Base-by-base conservation (phyloP, 108 stramenopile species). In the Cyclotella sp. region DNA sequence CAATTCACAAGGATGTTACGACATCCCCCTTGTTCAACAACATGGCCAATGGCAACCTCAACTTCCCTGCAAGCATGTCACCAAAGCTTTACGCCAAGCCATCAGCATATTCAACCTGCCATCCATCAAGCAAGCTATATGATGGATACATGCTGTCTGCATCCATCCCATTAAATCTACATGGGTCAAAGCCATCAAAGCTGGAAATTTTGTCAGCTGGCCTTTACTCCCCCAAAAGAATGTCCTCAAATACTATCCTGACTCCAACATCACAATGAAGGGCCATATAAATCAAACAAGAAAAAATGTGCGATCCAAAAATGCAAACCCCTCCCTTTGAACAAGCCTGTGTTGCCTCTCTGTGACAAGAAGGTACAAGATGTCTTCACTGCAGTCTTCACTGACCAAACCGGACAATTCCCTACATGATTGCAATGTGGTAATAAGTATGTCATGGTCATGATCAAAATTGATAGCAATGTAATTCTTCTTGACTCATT, bases 101-200 rank as follows among this genome's bases (percentile, higher is more conserved):
- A 26, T 47, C 46, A 46, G 45, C 19, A 47, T 53, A 9, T 52
- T 52, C 4, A 12, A 68, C 29, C 28, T 68, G 1, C 67, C 67
- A 29, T 29, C 28, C 1, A 34, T n/a, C 6, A 26, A 53, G 0
- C 12, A 51, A 28, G 51, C 1, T 3, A 65, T 44, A 21, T 1
- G 21, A 14, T 65, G 45, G 19, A 7, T 49, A 11, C 57, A 71
- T 7, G 70, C 57, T 22, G 6, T 13, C 28, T 34, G 12, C 13
- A 40, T 41, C 0, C 27, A 27, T 55, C 57, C 72, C 27, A 18
- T 61, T 10, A 73, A 73, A 21, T 19, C 60, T 0, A 73, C 72
- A 19, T 63, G 72, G 72, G 13, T 63, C 9, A 49, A 62, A 14
- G 60, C 70, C 42, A 73, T 63, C n/a, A 61, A 63, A 62, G 47